Evolutionary conservation across 306 rosid genomes (phyloP), one percentile per base, ranked within the genome.

Genomic region (Senna siamea): DNA sequence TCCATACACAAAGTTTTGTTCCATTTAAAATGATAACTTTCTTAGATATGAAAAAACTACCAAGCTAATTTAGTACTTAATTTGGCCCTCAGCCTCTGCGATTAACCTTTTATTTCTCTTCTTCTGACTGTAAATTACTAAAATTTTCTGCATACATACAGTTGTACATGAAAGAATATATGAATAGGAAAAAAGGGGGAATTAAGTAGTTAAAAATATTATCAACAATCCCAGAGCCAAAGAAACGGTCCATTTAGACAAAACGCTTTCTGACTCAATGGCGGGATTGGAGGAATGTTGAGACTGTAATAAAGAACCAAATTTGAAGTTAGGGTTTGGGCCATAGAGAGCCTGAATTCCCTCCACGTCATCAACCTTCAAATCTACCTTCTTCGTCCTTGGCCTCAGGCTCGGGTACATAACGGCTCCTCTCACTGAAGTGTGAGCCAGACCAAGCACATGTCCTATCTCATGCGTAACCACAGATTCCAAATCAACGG

Each of bases 391-490:
- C 80, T 79, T 88, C 2, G 72, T 87, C 75, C 99, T 69, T 0
- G 99, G 99, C 38, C 87, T 87, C 65, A 94, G 43, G 50, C 89
- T 89, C 14, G 99, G 98, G 75, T 89, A 94, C 99, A 94, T 94
- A 17, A 94, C 86, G 2, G 99, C 96, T 35, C 86, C 96, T 58
- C 81, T 87, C 26, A 88, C 92, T 41, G 92, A 76, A 0, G 96
- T 40, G 74, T 94, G 99, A 26, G 85, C 98, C 78, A 94, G 28
- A 15, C 99, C 99, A 19, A 94, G 93, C 48, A 94, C 76, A 75
- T 94, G 99, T 54, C 99, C 99, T 2, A 94, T 94, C 95, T 94
- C 99, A 72, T 94, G 99, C 35, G 97, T 94, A 4, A 82, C 96
- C 62, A 94, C 99, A 10, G 99, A 94, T 75, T 94, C 99, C 80